A percentile compares a stretch with the other conserved stretches of the same genome.
phyloP scores from a whole-genome alignment of 177 flowering plant species.

The Telopea speciosissima region DNA sequence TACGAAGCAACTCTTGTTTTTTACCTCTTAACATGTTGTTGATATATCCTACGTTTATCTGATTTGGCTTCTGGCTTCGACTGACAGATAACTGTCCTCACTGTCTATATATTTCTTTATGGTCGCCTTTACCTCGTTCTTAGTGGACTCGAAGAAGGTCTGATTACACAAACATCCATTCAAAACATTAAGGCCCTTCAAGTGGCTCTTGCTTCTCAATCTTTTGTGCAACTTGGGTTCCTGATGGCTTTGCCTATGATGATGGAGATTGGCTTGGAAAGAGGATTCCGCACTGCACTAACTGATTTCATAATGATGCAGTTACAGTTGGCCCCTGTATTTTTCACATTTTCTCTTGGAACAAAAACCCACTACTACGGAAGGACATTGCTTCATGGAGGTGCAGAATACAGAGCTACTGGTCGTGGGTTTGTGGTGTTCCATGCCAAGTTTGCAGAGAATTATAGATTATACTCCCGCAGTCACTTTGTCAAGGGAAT shows the following conservation, averaged over 20 bases:
- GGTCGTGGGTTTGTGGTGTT: slow-evolving; percentile 99
- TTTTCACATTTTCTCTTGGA: slow-evolving; percentile 95
- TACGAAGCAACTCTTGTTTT: neutral
- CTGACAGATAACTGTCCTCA: slow-evolving; percentile 80
- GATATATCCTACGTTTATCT: slow-evolving; percentile 29
- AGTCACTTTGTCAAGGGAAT: slow-evolving; percentile 96
- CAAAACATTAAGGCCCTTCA: slow-evolving; percentile 76
- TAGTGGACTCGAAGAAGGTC: slow-evolving; percentile 82
- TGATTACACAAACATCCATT: slow-evolving; percentile 47
- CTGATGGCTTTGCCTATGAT: slow-evolving; percentile 97
- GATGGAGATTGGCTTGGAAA: slow-evolving; percentile 97
- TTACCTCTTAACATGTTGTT: slow-evolving; percentile 66
- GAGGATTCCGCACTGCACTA: slow-evolving; percentile 84
- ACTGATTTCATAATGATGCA: slow-evolving; percentile 95
- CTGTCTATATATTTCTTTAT: slow-evolving; percentile 86
- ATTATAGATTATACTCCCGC: slow-evolving; percentile 90
- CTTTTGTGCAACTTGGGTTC: slow-evolving; percentile 93
- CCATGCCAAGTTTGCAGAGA: slow-evolving; percentile 97
- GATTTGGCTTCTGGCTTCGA: slow-evolving; percentile 6
- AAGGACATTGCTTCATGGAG: slow-evolving; percentile 93
- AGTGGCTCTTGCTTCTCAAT: slow-evolving; percentile 96
- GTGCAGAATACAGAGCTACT: slow-evolving; percentile 87
- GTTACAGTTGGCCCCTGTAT: slow-evolving; percentile 87
- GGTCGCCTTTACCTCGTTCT: slow-evolving; percentile 96
- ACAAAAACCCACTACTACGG: slow-evolving; percentile 97